These are phyloP conservation scores for Penicilliopsis zonata DNA, from an alignment of 495 filamentous ascomycete species.

Conservation along the genomic window DNA sequence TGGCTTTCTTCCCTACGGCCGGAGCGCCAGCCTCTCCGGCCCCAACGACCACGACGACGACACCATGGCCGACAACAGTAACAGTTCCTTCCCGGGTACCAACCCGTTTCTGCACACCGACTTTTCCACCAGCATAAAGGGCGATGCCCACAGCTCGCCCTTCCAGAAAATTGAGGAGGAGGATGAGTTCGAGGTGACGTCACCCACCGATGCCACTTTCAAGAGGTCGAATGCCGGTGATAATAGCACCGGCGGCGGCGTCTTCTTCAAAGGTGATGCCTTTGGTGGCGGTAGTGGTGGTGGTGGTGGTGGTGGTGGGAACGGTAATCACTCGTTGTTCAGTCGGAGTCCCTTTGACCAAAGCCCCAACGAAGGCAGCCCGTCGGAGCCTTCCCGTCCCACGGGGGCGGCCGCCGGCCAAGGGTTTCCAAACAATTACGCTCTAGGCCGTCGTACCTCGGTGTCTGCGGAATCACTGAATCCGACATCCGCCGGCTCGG, in stretches of 20 bases:
- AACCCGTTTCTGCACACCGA: slow-evolving; percentile 40
- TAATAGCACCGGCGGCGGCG: slow-evolving; percentile 10
- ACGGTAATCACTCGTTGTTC: slow-evolving; percentile 20
- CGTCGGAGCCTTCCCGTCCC: slow-evolving; percentile 20
- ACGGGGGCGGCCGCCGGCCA: slow-evolving; percentile 33
- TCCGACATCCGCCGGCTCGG: slow-evolving; percentile 66
- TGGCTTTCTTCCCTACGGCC: slow-evolving; percentile 16
- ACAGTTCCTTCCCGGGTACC: slow-evolving; percentile 43
- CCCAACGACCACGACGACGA: slow-evolving; percentile 9
- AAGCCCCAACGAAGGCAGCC: slow-evolving; percentile 8
- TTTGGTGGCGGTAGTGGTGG: slow-evolving; percentile 9
- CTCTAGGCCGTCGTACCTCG: slow-evolving; percentile 83
- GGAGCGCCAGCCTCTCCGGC: slow-evolving; percentile 21
- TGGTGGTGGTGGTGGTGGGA: slow-evolving; percentile 7
- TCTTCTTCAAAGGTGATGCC: slow-evolving; percentile 19
- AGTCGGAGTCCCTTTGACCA: slow-evolving; percentile 25
- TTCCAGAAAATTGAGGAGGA: slow-evolving; percentile 45
- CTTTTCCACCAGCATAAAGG: slow-evolving; percentile 18
- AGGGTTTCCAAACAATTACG: slow-evolving; percentile 86
- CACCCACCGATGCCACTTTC: slow-evolving; percentile 47
- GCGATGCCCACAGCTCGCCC: slow-evolving; percentile 17
- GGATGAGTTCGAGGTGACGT: slow-evolving; percentile 52
- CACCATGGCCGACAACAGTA: slow-evolving; percentile 39
- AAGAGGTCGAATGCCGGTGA: slow-evolving; percentile 21
- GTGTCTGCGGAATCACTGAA: slow-evolving; percentile 95